Evolutionary conservation across 768 basidiomycete genomes (phyloP).

Genomic region (Multifurca ochricompacta): DNA sequence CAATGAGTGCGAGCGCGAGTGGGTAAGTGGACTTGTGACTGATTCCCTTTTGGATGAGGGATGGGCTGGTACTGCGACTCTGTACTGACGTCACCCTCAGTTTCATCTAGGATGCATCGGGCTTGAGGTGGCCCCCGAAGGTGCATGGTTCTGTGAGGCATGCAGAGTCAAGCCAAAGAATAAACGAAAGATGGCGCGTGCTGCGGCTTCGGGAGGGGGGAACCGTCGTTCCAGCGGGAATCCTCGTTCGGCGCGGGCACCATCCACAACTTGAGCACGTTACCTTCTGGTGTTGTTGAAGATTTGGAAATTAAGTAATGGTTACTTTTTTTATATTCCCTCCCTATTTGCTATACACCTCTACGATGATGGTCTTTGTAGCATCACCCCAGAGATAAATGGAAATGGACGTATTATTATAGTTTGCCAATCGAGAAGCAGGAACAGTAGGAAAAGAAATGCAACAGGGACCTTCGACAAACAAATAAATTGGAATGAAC

Average conservation of each 20-base stretch:
- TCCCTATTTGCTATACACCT: background rate
- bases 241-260: conserved; percentile 17
- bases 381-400: background rate
- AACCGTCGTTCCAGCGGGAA: conserved; percentile 18
- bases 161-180: conserved; percentile 51
- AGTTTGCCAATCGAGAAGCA: background rate
- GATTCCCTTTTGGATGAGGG: background rate
- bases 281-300: background rate
- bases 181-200: conserved; percentile 39
- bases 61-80: too few relatives aligned
- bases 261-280: conserved; percentile 8
- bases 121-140: conserved; percentile 55
- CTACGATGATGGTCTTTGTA: background rate
- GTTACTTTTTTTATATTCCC: background rate
- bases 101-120: conserved; percentile 77
- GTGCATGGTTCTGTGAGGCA: conserved; percentile 67
- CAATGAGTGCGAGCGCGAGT: conserved; percentile 72
- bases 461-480: background rate
- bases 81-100: conserved; percentile 30
- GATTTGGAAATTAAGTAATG: background rate
- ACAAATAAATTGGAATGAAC: background rate
- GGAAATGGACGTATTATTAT: background rate
- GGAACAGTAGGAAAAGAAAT: background rate
- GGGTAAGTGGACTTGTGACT: conserved; percentile 52
- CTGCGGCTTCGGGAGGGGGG: conserved; percentile 39